Conservation (phyloP, 106 monocot genomes). For the Gastrodia elata region DNA sequence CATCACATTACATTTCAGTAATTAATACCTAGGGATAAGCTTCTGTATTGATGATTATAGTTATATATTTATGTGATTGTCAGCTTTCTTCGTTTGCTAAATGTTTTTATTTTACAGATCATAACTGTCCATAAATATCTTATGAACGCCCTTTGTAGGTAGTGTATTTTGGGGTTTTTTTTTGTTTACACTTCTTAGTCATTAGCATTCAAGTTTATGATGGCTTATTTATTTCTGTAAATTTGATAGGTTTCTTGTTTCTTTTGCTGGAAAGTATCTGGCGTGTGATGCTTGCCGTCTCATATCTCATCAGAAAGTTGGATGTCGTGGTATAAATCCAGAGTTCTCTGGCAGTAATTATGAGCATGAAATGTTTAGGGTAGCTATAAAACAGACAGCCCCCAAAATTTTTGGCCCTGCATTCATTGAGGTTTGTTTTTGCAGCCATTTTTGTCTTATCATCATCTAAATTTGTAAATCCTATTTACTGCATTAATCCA, state of each 20-base stretch:
- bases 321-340: conserved; percentile 10
- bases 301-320: conserved; percentile 16
- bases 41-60: too few species aligned
- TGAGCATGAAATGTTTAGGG: conserved; percentile 62
- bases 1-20: too few species aligned
- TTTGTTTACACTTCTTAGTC: neutral
- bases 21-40: too few species aligned
- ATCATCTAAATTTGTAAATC: conserved; percentile 3
- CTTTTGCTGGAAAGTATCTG: conserved; percentile 84
- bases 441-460: neutral
- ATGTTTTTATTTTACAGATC: neutral
- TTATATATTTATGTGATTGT: too few species aligned
- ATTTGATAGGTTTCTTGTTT: conserved; percentile 71
- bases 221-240: neutral
- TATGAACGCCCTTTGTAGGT: neutral
- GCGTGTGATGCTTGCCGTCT: conserved; percentile 23
- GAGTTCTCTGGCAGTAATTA: conserved; percentile 10
- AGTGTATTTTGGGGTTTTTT: neutral
- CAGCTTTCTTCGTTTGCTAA: neutral
- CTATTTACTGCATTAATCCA: too few species aligned
- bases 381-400: conserved; percentile 38
- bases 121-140: conserved; percentile 4
- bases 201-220: neutral
- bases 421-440: conserved; percentile 68
- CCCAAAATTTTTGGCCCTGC: conserved; percentile 57